Evolutionary conservation across 179 eudicot species (phyloP).

Genomic region (Sideroxylon spinosum): DNA sequence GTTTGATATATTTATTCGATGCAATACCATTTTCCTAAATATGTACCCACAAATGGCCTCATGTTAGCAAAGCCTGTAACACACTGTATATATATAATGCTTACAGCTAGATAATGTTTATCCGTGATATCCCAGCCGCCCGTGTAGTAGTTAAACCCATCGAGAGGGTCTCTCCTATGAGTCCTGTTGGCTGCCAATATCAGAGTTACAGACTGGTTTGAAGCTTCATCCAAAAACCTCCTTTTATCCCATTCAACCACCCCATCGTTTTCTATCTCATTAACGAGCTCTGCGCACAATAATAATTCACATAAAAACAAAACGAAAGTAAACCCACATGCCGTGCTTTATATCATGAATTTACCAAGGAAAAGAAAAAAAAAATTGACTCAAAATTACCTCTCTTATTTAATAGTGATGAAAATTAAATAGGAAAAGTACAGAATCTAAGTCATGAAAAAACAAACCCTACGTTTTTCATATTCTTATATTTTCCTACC

Average conservation of each 20-base stretch:
- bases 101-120: slow-evolving; percentile 30
- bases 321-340: not conserved
- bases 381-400: not conserved
- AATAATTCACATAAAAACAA: not conserved
- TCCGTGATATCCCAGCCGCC: slow-evolving; percentile 40
- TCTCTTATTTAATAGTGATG: not conserved
- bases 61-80: not conserved
- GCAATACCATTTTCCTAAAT: too few relatives aligned
- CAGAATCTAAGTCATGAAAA: not conserved
- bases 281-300: not conserved
- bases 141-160: slow-evolving; percentile 29
- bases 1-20: too few relatives aligned
- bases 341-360: not conserved
- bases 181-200: slow-evolving; percentile 41
- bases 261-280: not conserved
- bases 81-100: slow-evolving; percentile 1
- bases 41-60: too few relatives aligned
- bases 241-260: not conserved
- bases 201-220: slow-evolving; percentile 14
- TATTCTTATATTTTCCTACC: too few relatives aligned
- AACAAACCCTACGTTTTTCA: not conserved
- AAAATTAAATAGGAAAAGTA: too few relatives aligned
- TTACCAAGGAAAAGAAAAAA: not conserved
- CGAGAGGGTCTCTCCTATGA: slow-evolving; percentile 27
- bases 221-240: slow-evolving; percentile 9